Evolutionary conservation across 495 filamentous ascomycete genomes (phyloP).

Genomic region (Penicillium taxi): DNA sequence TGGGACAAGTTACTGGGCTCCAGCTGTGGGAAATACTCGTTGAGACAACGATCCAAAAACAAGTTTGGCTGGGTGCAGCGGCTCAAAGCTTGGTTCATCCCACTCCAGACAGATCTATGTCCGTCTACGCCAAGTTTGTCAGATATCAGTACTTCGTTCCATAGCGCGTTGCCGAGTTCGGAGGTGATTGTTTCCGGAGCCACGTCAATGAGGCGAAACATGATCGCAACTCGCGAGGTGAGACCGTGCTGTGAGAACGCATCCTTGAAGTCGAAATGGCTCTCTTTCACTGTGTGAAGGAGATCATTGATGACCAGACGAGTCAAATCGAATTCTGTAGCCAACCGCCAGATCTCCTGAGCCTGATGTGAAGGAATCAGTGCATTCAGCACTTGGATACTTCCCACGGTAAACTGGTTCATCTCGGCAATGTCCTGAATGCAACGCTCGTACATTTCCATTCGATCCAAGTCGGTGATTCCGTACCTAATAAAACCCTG

Average conservation of each 20-base stretch:
- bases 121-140: conserved; percentile 47
- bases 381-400: conserved; percentile 59
- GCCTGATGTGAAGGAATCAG: conserved; percentile 42
- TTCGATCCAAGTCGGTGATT: conserved; percentile 40
- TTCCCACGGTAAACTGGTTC: conserved; percentile 54
- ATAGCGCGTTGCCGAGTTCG: conserved; percentile 55
- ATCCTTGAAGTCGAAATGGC: conserved; percentile 29
- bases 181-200: conserved; percentile 52
- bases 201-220: conserved; percentile 49
- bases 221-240: conserved; percentile 48
- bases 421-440: conserved; percentile 50
- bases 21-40: conserved; percentile 56
- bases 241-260: conserved; percentile 30
- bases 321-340: conserved; percentile 47
- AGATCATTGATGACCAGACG: conserved; percentile 45
- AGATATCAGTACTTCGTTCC: conserved; percentile 59
- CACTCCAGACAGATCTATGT: conserved; percentile 56
- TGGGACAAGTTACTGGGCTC: conserved; percentile 56
- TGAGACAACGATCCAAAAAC: conserved; percentile 60
- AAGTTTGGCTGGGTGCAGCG: conserved; percentile 42
- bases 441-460: conserved; percentile 49
- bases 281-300: conserved; percentile 35
- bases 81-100: conserved; percentile 47
- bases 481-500: conserved; percentile 44
- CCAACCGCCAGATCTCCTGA: conserved; percentile 44